Conservation (phyloP, 106 monocot genomes). For the Agapanthus africanus region DNA sequence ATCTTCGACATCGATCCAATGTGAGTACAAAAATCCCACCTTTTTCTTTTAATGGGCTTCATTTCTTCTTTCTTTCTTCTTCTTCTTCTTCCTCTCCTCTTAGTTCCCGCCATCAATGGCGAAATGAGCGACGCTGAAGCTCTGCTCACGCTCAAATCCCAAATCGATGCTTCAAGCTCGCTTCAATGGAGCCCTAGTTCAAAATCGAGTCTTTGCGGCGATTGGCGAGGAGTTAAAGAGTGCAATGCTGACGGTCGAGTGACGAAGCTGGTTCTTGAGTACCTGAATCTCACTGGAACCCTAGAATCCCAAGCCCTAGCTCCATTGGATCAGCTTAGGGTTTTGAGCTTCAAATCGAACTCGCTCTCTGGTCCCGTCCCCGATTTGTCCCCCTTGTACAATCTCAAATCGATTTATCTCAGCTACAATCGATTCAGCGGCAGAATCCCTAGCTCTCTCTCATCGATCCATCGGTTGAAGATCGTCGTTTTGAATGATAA, state of each 20-base stretch:
- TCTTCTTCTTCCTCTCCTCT: constrained; percentile 1
- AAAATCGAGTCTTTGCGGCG: constrained; percentile 27
- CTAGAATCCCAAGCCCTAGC: constrained; percentile 23
- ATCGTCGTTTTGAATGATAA: constrained; percentile 62
- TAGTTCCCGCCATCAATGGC: background rate
- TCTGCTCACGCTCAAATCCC: constrained; percentile 51
- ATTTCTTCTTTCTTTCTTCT: constrained; percentile 7
- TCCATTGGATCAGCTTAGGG: constrained; percentile 70
- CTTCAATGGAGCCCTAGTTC: constrained; percentile 38
- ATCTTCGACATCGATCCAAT: too few species aligned
- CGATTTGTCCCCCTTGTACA: constrained; percentile 48
- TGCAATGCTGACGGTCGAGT: constrained; percentile 51
- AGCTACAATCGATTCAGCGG: constrained; percentile 68
- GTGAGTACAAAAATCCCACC: too few species aligned
- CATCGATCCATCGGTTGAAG: constrained; percentile 67
- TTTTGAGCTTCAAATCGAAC: constrained; percentile 90
- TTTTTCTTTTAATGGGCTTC: background rate
- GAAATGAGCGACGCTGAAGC: constrained; percentile 40
- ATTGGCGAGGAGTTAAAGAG: constrained; percentile 62
- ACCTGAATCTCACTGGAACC: constrained; percentile 62
- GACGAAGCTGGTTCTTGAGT: constrained; percentile 83
- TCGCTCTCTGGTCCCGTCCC: constrained; percentile 62
- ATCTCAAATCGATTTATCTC: constrained; percentile 78
- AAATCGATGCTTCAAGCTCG: constrained; percentile 35
- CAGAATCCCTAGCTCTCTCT: constrained; percentile 37